Evolutionary conservation across 2,329 filamentous ascomycete genomes (phyloP).

Genomic region (Exophiala spinifera): DNA sequence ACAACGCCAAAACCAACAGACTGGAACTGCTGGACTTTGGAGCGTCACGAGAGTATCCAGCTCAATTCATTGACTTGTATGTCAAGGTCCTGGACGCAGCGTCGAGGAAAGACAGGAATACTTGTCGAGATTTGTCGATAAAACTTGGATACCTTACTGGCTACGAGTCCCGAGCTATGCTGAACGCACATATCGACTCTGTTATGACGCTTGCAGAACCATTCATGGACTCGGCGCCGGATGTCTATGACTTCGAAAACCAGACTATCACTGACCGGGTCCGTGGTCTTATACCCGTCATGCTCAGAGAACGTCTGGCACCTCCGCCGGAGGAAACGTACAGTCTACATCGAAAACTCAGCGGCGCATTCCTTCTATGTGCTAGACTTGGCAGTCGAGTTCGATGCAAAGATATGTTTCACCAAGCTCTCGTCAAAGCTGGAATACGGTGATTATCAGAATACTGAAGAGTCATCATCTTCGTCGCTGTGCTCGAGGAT

Average conservation of each 20-base stretch:
- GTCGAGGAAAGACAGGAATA: slow-evolving; percentile 62
- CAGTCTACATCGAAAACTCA: slow-evolving; percentile 88
- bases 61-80: slow-evolving; percentile 75
- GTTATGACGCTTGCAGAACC: slow-evolving; percentile 90
- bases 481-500: slow-evolving; percentile 29
- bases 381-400: slow-evolving; percentile 81
- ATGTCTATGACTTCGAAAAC: slow-evolving; percentile 84
- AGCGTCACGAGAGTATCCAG: slow-evolving; percentile 80
- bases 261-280: slow-evolving; percentile 97
- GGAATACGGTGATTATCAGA: slow-evolving; percentile 17
- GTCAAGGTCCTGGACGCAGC: slow-evolving; percentile 77
- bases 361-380: slow-evolving; percentile 90
- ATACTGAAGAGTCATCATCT: slow-evolving; percentile 26
- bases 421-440: slow-evolving; percentile 41
- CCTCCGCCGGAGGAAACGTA: slow-evolving; percentile 96
- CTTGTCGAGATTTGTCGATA: slow-evolving; percentile 66
- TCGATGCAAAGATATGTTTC: slow-evolving; percentile 75
- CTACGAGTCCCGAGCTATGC: slow-evolving; percentile 78
- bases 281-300: slow-evolving; percentile 80
- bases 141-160: slow-evolving; percentile 89
- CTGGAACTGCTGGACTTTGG: slow-evolving; percentile 96
- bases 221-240: slow-evolving; percentile 71
- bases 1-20: slow-evolving; percentile 67
- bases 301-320: slow-evolving; percentile 82
- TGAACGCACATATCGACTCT: slow-evolving; percentile 83